Percentiles rank a stretch among this genome's conserved stretches.
Evolutionary conservation across 345 rosid species (phyloP).

Genomic region (Eucalyptus dawsonii): DNA sequence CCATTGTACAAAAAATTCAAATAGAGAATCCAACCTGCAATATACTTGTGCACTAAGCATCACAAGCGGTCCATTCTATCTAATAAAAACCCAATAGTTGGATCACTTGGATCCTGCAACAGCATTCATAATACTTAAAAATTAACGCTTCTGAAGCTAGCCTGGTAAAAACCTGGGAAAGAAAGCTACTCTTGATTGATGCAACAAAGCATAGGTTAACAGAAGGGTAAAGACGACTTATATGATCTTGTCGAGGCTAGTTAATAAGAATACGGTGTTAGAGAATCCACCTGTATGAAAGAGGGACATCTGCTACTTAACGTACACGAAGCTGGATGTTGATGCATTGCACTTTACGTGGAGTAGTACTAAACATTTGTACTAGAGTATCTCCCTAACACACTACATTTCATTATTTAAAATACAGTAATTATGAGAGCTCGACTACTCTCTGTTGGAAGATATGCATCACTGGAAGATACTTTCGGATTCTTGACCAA

Average conservation of each 20-base stretch:
- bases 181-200: not conserved
- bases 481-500: too few relatives aligned
- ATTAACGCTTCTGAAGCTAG: not conserved
- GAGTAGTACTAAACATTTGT: not conserved
- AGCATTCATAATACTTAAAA: constrained; percentile 1
- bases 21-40: constrained; percentile 43
- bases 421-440: not conserved
- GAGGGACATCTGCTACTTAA: too few relatives aligned
- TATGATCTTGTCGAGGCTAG: too few relatives aligned
- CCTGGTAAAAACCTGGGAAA: not conserved
- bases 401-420: not conserved
- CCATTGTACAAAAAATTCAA: not conserved
- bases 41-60: constrained; percentile 93
- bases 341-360: not conserved
- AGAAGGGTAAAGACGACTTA: not conserved
- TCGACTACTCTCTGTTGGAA: not conserved
- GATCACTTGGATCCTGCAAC: constrained; percentile 90
- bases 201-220: not conserved
- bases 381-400: not conserved
- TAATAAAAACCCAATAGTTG: constrained; percentile 85
- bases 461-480: too few relatives aligned
- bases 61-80: constrained; percentile 93
- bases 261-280: too few relatives aligned
- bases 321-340: too few relatives aligned
- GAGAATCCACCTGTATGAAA: too few relatives aligned